These are phyloP conservation scores for Bremia lactucae DNA, from an alignment of 352 stramenopile species.

Conservation along the genomic window DNA sequence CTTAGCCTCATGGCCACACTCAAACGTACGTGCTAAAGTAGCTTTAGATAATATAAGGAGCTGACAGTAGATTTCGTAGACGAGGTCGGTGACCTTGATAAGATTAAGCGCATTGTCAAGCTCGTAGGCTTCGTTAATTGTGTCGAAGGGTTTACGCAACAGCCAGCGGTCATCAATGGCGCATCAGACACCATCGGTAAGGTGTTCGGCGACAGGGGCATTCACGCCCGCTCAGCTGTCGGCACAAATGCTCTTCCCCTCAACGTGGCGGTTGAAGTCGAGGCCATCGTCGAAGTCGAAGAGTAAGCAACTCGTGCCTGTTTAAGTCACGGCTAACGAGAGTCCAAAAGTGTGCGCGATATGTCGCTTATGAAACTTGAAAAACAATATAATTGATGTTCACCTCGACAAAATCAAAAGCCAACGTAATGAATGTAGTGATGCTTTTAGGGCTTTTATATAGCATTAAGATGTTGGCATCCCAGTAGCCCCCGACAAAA, in stretches of 20 bases:
- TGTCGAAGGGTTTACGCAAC: slow-evolving; percentile 84
- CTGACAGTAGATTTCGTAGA: slow-evolving; percentile 20
- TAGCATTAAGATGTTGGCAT: no score
- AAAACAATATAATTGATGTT: no score
- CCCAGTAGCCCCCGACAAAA: no score
- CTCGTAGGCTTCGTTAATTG: slow-evolving; percentile 95
- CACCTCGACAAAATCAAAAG: no score
- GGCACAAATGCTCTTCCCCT: slow-evolving; percentile 94
- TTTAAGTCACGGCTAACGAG: slow-evolving; percentile 15
- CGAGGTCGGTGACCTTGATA: slow-evolving; percentile 87
- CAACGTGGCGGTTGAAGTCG: slow-evolving; percentile 94
- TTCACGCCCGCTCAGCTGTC: slow-evolving; percentile 90
- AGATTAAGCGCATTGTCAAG: slow-evolving; percentile 92
- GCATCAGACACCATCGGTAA: slow-evolving; percentile 89
- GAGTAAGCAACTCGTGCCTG: slow-evolving; percentile 30
- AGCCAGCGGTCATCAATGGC: slow-evolving; percentile 93
- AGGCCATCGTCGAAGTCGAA: slow-evolving; percentile 93
- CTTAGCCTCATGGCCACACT: slow-evolving; percentile 88
- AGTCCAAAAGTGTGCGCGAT: slow-evolving; percentile 13
- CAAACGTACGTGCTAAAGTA: slow-evolving; percentile 44
- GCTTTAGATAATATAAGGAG: neutral
- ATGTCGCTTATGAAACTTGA: no score
- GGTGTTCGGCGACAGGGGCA: slow-evolving; percentile 85
- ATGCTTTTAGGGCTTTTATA: no score
- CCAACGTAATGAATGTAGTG: no score